A percentile compares a stretch with the other conserved stretches of the same genome.
Evolutionary conservation across 495 filamentous ascomycete genomes (phyloP).

Genomic region (Aspergillus homomorphus): DNA sequence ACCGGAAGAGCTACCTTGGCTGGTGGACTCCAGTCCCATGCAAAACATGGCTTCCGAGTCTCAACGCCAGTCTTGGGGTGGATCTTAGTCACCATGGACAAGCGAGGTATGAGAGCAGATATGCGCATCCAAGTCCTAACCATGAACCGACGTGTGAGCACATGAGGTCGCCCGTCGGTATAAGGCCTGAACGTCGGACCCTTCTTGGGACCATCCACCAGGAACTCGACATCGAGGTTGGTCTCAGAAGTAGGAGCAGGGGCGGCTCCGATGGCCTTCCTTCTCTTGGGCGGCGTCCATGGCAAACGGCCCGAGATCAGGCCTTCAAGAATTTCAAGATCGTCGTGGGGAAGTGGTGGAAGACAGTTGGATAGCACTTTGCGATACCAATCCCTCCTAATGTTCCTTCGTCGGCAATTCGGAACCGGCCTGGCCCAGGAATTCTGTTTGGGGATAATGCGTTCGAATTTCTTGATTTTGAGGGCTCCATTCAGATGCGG

Average conservation of each 20-base stretch:
- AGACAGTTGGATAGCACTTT: constrained; percentile 51
- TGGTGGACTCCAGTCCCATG: constrained; percentile 26
- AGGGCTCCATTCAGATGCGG: constrained; percentile 24
- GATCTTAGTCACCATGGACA: too few species aligned
- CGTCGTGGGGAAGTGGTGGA: constrained; percentile 68
- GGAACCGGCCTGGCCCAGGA: constrained; percentile 61
- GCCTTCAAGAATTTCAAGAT: constrained; percentile 60
- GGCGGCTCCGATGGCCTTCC: constrained; percentile 18
- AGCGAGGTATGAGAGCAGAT: constrained; percentile 36
- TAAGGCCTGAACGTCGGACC: constrained; percentile 32
- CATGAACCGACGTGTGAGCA: constrained; percentile 45
- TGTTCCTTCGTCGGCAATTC: constrained; percentile 51
- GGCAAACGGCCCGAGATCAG: constrained; percentile 52
- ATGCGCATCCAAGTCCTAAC: constrained; percentile 42
- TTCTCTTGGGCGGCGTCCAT: constrained; percentile 41
- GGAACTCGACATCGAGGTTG: constrained; percentile 18
- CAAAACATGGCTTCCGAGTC: constrained; percentile 20
- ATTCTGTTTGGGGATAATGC: constrained; percentile 57
- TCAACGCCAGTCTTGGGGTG: constrained; percentile 20
- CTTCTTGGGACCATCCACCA: constrained; percentile 35
- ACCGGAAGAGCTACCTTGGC: constrained; percentile 4
- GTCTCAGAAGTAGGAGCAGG: not conserved
- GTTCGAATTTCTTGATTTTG: constrained; percentile 37
- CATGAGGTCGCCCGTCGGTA: constrained; percentile 36
- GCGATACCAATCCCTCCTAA: constrained; percentile 59